Evolutionary conservation across 768 basidiomycete species (phyloP).

Genomic region (Collybia mongolica): DNA sequence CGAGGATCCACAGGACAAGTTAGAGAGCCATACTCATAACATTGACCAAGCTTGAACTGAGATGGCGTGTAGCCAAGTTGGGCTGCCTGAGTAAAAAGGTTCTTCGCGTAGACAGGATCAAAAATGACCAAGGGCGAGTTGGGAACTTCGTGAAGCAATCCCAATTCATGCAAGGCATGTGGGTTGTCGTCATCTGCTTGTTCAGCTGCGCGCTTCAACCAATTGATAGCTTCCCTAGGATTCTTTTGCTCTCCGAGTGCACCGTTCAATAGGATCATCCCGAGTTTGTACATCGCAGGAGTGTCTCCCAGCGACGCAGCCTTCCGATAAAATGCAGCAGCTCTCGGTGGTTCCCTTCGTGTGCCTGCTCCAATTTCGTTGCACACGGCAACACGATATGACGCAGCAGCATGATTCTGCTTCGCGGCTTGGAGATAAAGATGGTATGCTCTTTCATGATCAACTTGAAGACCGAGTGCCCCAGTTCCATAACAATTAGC

Average conservation of each 20-base stretch:
- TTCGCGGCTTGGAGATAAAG: constrained; percentile 96
- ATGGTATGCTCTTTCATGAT: constrained; percentile 97
- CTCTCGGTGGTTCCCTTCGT: constrained; percentile 80
- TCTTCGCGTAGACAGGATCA: constrained; percentile 81
- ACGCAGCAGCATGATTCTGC: constrained; percentile 93
- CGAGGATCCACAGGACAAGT: constrained; percentile 91
- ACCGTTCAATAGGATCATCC: constrained; percentile 93
- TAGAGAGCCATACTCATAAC: constrained; percentile 89
- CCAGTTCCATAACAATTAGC: constrained; percentile 98
- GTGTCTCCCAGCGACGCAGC: constrained; percentile 96
- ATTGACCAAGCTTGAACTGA: constrained; percentile 94
- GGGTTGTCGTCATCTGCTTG: constrained; percentile 99
- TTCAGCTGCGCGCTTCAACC: constrained; percentile 92
- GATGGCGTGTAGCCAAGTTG: constrained; percentile 92
- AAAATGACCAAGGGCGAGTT: constrained; percentile 67
- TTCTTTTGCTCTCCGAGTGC: constrained; percentile 80
- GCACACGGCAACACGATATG: constrained; percentile 97
- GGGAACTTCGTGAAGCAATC: constrained; percentile 74
- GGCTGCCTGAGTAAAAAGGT: constrained; percentile 85
- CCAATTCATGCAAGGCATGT: constrained; percentile 96
- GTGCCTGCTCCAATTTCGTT: constrained; percentile 99
- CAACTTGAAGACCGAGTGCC: constrained; percentile 91
- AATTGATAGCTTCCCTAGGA: constrained; percentile 88
- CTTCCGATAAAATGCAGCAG: constrained; percentile 95
- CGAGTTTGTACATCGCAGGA: constrained; percentile 99